Percentiles rank a stretch among this genome's conserved stretches.
Evolutionary conservation across 2,329 filamentous ascomycete species (phyloP).

Genomic region (Hypoxylon sp.): DNA sequence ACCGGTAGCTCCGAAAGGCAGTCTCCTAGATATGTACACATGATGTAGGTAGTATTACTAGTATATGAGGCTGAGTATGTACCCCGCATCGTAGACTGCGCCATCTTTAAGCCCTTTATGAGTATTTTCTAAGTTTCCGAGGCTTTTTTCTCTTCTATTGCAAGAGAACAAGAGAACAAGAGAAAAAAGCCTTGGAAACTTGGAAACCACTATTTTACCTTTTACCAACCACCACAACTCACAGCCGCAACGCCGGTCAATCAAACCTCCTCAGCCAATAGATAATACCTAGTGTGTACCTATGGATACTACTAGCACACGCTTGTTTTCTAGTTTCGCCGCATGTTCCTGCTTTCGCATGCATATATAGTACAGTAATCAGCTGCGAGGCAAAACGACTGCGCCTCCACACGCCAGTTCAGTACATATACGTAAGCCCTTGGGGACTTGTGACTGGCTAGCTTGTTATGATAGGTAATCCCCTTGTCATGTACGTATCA

Average conservation of each 20-base stretch:
- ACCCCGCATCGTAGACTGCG: constrained; percentile 16
- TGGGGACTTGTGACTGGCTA: constrained; percentile 26
- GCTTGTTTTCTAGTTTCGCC: constrained; percentile 13
- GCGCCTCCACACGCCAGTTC: constrained; percentile 30
- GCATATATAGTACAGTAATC: constrained; percentile 26
- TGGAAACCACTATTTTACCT: not conserved
- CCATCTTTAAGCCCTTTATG: constrained; percentile 8
- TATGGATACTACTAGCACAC: not conserved
- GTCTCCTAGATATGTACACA: constrained; percentile 12
- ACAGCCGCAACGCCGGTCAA: constrained; percentile 4
- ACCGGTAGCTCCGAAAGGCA: constrained; percentile 18
- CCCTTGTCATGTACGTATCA: constrained; percentile 15
- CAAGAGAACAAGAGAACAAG: constrained; percentile 15
- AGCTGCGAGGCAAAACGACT: constrained; percentile 39
- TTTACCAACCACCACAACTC: not conserved
- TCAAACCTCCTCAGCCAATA: constrained; percentile 9
- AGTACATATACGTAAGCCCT: constrained; percentile 26
- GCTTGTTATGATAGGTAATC: constrained; percentile 8
- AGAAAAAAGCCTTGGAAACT: too few species aligned
- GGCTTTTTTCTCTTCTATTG: constrained; percentile 8
- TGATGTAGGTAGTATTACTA: constrained; percentile 2
- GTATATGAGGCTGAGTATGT: constrained; percentile 34
- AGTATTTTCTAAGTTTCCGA: constrained; percentile 1
- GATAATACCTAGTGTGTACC: too few species aligned
- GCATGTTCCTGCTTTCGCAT: constrained; percentile 19